A percentile compares a stretch with the other conserved stretches of the same genome.
phyloP scores from a whole-genome alignment of 352 stramenopile genomes.

The Pythium volutum region DNA sequence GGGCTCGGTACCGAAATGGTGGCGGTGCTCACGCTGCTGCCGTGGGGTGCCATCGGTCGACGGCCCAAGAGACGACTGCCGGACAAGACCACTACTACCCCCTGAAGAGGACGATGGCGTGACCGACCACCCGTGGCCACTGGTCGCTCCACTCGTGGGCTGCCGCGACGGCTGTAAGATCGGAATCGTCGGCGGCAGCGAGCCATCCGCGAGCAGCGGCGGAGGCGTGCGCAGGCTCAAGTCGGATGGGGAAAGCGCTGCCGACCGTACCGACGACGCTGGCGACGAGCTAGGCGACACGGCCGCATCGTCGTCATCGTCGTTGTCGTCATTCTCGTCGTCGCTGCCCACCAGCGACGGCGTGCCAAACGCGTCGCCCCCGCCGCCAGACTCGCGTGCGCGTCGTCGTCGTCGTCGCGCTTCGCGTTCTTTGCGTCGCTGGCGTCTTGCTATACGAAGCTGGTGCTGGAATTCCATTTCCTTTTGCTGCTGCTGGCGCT shows the following conservation, averaged over 20 bases:
- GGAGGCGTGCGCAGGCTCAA: slow-evolving; percentile 6
- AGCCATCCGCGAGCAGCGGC: not conserved
- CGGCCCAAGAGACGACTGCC: not conserved
- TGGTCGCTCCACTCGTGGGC: slow-evolving; percentile 16
- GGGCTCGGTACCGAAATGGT: slow-evolving; percentile 26
- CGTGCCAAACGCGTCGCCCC: not conserved
- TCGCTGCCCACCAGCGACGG: slow-evolving; percentile 10
- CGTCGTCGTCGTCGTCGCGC: slow-evolving; percentile 11
- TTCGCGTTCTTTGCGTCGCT: slow-evolving; percentile 16
- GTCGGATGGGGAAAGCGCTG: slow-evolving; percentile 10
- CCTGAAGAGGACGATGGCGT: slow-evolving; percentile 13
- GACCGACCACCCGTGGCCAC: slow-evolving; percentile 27
- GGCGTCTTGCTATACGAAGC: slow-evolving; percentile 9
- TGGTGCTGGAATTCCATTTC: slow-evolving; percentile 23
- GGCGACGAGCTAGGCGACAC: slow-evolving; percentile 18
- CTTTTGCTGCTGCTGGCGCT: slow-evolving; percentile 23
- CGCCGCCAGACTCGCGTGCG: not conserved
- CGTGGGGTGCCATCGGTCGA: not conserved
- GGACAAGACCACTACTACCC: not conserved
- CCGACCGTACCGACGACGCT: slow-evolving; percentile 21
- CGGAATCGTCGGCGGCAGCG: slow-evolving; percentile 23
- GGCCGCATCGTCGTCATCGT: slow-evolving; percentile 10
- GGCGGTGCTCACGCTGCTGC: slow-evolving; percentile 4
- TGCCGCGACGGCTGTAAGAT: slow-evolving; percentile 25
- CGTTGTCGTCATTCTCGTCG: slow-evolving; percentile 9